Evolutionary conservation across 768 basidiomycete species (phyloP), one percentile per base, ranked within the genome.

Genomic region (Hygrophoropsis aurantiaca): DNA sequence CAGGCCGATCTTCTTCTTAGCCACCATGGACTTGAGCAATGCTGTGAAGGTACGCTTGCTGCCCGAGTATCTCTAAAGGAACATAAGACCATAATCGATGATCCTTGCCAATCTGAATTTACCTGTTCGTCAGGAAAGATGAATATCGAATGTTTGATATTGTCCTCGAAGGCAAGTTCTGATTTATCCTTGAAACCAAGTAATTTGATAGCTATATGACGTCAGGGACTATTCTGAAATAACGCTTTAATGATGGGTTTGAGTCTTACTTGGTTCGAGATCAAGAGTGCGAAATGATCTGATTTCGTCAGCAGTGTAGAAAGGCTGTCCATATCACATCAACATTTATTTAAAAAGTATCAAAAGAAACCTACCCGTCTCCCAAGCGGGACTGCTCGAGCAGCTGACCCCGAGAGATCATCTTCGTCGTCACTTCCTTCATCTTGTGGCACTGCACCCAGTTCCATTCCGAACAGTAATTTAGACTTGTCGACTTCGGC

Each of bases 61-160:
- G 7, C 97, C 97, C 8, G 90, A 81, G 67, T 87, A 95, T 23
- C 79, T 64, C 85, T 90, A 30, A 15, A 30, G n/a, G 19, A 15
- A 25, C 3, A 7, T 5, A 8, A 16, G 36, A 15, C 42, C 32
- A 40, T 26, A n/a, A 27, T 4, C 9, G n/a, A 4, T n/a, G n/a
- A n/a, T n/a, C n/a, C n/a, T n/a, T n/a, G 37, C 11, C 8, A 40
- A 27, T 15, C 15, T 11, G 6, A 4, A 64, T 77, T 45, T 52
- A 92, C 95, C 68, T 80, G 70, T 63, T 99, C 97, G 58, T 94
- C 85, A 0, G 97, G 97, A 62, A 92, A 90, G 46, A 98, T 80
- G 63, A 98, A 98, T 38, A 81, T 67, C 0, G 94, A 85, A 66
- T 97, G 94, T 59, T 92, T 95, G 59, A 97, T 67, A 55, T 94